phyloP scores from a whole-genome alignment of 345 rosid genomes.

The Rhizophora mangle region DNA sequence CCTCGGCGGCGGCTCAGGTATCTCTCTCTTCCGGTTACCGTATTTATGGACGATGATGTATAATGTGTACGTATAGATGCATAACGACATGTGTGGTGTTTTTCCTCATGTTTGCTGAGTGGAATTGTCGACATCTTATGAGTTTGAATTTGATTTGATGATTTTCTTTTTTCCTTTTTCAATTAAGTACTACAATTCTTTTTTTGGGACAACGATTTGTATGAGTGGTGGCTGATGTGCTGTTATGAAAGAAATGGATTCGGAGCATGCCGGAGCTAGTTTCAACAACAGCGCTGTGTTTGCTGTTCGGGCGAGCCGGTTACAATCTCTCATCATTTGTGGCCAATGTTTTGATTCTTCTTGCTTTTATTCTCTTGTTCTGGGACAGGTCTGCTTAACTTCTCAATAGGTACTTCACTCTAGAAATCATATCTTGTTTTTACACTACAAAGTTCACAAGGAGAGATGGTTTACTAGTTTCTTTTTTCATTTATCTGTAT shows the following conservation, averaged over 20 bases:
- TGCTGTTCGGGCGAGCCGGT: conserved; percentile 69
- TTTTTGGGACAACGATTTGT: neutral
- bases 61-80: neutral
- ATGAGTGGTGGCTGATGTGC: conserved; percentile 64
- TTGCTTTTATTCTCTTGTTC: conserved; percentile 67
- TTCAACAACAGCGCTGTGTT: conserved; percentile 59
- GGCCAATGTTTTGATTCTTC: conserved; percentile 71
- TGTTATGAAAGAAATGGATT: conserved; percentile 69
- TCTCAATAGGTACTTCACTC: conserved; percentile 60
- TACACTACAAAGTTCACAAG: too few relatives aligned
- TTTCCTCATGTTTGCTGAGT: too few relatives aligned
- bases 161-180: neutral
- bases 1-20: conserved; percentile 79
- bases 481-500: neutral
- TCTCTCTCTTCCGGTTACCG: neutral
- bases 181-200: too few relatives aligned
- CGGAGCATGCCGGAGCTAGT: conserved; percentile 44
- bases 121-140: neutral
- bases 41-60: too few relatives aligned
- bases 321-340: conserved; percentile 68
- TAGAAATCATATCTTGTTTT: too few relatives aligned
- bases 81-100: too few relatives aligned
- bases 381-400: conserved; percentile 97
- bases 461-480: neutral
- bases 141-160: neutral